These are phyloP conservation scores for Pleurotus djamor DNA, from an alignment of 768 basidiomycete species.

Conservation along the genomic window DNA sequence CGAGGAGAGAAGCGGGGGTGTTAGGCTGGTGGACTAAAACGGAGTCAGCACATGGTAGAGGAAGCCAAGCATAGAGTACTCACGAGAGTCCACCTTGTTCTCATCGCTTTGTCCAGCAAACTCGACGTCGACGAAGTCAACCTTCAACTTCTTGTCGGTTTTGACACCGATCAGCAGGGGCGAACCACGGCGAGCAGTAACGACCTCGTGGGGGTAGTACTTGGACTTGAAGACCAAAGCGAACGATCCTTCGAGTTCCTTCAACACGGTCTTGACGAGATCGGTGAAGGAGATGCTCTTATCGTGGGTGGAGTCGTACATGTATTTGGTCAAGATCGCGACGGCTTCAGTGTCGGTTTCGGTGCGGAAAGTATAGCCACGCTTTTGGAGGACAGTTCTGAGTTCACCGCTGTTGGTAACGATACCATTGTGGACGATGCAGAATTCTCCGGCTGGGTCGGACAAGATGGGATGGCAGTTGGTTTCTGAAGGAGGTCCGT, in stretches of 20 bases:
- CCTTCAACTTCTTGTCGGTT: constrained; percentile 99
- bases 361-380: constrained; percentile 90
- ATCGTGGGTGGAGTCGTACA: constrained; percentile 90
- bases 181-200: constrained; percentile 95
- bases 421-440: constrained; percentile 97
- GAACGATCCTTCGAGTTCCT: constrained; percentile 98
- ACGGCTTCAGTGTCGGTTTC: constrained; percentile 99
- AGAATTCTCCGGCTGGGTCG: constrained; percentile 80
- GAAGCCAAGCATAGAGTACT: constrained; percentile 17
- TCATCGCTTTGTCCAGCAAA: constrained; percentile 65
- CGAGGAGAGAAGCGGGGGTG: constrained; percentile 60
- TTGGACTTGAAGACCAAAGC: constrained; percentile 98
- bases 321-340: constrained; percentile 93
- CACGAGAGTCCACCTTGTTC: constrained; percentile 35
- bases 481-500: constrained; percentile 80
- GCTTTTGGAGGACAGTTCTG: constrained; percentile 89
- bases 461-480: constrained; percentile 97
- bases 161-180: constrained; percentile 97
- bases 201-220: constrained; percentile 95
- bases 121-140: constrained; percentile 99
- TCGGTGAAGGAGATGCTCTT: constrained; percentile 87
- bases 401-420: constrained; percentile 93
- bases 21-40: constrained; percentile 37
- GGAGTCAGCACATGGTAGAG: not conserved
- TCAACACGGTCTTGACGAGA: constrained; percentile 92